phyloP scores from a whole-genome alignment of 2,329 filamentous ascomycete genomes.

The Hypoxylon sp. region DNA sequence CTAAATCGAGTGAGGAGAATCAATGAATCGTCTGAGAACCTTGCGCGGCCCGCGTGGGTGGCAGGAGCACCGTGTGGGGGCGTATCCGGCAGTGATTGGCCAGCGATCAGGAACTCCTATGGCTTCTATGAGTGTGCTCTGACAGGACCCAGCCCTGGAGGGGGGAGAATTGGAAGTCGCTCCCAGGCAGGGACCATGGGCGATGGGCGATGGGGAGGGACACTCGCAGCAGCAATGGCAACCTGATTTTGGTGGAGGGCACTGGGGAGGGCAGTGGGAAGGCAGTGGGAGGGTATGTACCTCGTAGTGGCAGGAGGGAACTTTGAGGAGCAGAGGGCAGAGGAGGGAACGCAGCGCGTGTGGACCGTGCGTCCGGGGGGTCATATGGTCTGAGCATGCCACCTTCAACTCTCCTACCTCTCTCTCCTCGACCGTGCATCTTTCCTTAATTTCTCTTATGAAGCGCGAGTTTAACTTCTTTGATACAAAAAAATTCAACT shows the following conservation, averaged over 20 bases:
- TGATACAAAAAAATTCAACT: constrained; percentile 26
- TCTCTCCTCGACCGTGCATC: constrained; percentile 49
- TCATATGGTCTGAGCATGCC: constrained; percentile 51
- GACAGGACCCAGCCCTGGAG: constrained; percentile 15
- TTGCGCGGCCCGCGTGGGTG: constrained; percentile 36
- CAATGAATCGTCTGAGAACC: constrained; percentile 9
- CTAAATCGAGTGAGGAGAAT: constrained; percentile 19
- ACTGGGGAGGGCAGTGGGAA: neutral
- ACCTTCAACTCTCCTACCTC: constrained; percentile 51
- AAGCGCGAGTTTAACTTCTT: constrained; percentile 39
- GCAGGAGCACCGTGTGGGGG: constrained; percentile 37
- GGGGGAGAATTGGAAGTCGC: neutral
- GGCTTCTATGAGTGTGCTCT: constrained; percentile 33
- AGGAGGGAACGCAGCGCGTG: constrained; percentile 21
- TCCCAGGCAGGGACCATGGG: neutral
- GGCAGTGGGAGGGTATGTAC: constrained; percentile 9
- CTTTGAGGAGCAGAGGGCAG: neutral
- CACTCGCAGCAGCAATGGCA: constrained; percentile 5
- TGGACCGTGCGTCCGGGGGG: constrained; percentile 43
- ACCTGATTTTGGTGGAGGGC: constrained; percentile 16
- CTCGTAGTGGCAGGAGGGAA: neutral
- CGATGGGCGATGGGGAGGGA: constrained; percentile 5
- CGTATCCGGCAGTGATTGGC: constrained; percentile 34
- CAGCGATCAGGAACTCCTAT: constrained; percentile 24
- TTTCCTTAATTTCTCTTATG: constrained; percentile 46